A percentile compares a stretch with the other conserved stretches of the same genome.
Conservation (phyloP, 2,329 filamentous ascomycete species). For the Claviceps maximensis region DNA sequence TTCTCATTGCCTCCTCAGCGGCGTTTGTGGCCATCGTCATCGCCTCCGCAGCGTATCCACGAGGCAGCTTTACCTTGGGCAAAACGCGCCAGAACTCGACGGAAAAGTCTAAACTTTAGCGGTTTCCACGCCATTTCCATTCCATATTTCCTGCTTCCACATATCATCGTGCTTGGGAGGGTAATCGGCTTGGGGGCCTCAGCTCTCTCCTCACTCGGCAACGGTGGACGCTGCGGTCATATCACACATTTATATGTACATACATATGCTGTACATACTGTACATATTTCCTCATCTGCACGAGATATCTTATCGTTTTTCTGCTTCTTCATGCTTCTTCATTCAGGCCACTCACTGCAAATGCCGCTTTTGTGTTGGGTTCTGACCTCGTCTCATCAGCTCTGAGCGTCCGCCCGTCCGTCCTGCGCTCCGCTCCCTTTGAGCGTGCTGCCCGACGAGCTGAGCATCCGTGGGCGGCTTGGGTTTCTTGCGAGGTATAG, state of each 20-base stretch:
- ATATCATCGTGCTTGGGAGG: not conserved
- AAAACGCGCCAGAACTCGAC: not conserved
- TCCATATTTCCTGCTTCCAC: not conserved
- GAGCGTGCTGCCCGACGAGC: not conserved
- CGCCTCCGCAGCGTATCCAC: not conserved
- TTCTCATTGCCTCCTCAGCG: not conserved
- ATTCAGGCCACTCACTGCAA: not conserved
- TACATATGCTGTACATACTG: not conserved
- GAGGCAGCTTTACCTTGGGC: not conserved
- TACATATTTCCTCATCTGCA: not conserved
- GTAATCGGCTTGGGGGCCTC: not conserved
- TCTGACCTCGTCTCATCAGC: not conserved
- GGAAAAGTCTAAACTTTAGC: not conserved
- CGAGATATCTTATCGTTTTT: not conserved
- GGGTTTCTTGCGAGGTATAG: not conserved
- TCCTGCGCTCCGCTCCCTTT: not conserved
- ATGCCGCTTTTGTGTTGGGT: not conserved
- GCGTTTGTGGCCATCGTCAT: not conserved
- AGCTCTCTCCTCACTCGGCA: not conserved
- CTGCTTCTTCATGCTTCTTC: not conserved
- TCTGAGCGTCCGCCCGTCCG: not conserved
- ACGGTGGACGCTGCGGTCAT: not conserved
- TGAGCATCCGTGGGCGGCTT: not conserved
- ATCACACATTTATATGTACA: not conserved
- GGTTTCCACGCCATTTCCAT: not conserved